Evolutionary conservation across 176 grass and related monocot genomes (phyloP).

Genomic region (Rhynchospora pubera): DNA sequence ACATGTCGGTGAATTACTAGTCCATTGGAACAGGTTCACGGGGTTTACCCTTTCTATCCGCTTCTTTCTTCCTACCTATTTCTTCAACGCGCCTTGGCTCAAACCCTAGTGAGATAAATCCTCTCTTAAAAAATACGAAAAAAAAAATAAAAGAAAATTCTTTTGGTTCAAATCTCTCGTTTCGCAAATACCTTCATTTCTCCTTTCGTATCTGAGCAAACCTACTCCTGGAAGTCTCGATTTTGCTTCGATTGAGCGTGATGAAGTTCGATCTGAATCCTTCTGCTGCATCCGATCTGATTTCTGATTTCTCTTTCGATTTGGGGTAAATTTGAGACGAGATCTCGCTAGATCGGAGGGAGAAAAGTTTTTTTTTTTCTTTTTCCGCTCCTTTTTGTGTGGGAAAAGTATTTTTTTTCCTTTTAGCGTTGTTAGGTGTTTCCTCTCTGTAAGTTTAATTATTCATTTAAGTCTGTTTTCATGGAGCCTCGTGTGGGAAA

Average conservation of each 20-base stretch:
- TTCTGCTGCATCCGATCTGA: not conserved
- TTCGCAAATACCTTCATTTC: not conserved
- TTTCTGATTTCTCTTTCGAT: slow-evolving; percentile 3
- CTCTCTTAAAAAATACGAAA: too few relatives aligned
- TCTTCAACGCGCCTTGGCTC: not conserved
- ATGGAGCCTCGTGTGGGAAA: slow-evolving; percentile 97
- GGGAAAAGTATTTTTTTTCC: slow-evolving; percentile 13
- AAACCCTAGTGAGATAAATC: slow-evolving; percentile 15
- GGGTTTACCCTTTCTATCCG: not conserved
- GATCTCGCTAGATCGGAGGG: slow-evolving; percentile 17
- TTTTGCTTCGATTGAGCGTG: not conserved
- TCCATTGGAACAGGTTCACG: not conserved
- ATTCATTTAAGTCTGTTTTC: slow-evolving; percentile 1
- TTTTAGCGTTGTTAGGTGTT: slow-evolving; percentile 20
- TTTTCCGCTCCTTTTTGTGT: not conserved
- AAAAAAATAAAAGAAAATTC: not conserved
- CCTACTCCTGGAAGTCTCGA: not conserved
- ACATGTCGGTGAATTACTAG: not conserved
- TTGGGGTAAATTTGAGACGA: slow-evolving; percentile 1
- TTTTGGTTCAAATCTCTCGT: not conserved
- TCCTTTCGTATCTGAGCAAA: not conserved
- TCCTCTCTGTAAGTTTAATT: slow-evolving; percentile 8
- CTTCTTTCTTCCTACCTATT: slow-evolving; percentile 11
- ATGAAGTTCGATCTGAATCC: slow-evolving; percentile 19
- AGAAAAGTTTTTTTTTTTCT: not conserved